Base-by-base conservation (phyloP, 2,329 filamentous ascomycete species). In the Talaromyces atroroseus region DNA sequence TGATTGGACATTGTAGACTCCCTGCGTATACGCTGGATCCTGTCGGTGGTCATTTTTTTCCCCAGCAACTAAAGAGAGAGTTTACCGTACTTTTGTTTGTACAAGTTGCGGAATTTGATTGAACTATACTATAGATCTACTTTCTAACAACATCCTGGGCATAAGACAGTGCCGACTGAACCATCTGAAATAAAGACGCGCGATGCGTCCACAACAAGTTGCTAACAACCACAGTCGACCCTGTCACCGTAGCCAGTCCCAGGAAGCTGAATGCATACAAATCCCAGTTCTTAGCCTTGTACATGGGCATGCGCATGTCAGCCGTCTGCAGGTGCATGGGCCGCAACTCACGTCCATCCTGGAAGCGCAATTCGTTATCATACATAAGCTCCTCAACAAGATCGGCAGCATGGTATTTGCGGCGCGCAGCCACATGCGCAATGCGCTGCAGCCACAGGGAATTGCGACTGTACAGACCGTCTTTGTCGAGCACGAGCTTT, bases 251-350 rank as follows among this genome's bases (percentile, higher is more conserved):
- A 38, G 45, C 52, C 52, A 54, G 34, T 1, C 52, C 52, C 20
- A 54, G 29, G 5, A 47, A 48, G 14, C 45, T 38, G 45, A 54
- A 26, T 5, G 52, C 34, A 47, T 62, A 61, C 63, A 76, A 59
- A 54, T 77, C 74, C 73, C 68, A 72, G 54, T 76, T 77, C 44
- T 64, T 67, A 0, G 69, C 71, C 48, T 69, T 71, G 65, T 68
- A 76, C 5, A 57, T 40, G 0, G 73, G 64, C 73, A 78, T 78
- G 16, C 75, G 65, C 59, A 67, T 66, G 58, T 77, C 74, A 0
- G 75, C 74, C 2, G 74, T 77, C 62, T 78, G 71, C 11, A 77
- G 63, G 58, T 78, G 74, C 71, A 76, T 76, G 1, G 73, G 71
- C 1, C 66, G 62, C 1, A 64, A 46, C 52, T 60, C 60, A 36